Evolutionary conservation across 2,329 filamentous ascomycete species (phyloP), one percentile per base, ranked within the genome.

Genomic region (Colletotrichum brevisporum): DNA sequence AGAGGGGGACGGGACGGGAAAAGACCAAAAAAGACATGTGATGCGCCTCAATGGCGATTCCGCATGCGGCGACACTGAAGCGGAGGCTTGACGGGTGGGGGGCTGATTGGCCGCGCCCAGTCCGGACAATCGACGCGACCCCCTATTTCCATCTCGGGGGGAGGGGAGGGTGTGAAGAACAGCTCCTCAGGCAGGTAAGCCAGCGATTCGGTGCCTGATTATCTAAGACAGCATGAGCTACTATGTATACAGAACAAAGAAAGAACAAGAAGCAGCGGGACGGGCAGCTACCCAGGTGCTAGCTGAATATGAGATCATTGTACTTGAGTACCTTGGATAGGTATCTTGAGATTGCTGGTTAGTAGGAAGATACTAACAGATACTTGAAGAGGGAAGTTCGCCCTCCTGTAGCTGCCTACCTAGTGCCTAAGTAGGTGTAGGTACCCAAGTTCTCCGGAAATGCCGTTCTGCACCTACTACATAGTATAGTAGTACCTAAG

Each of bases 21-120:
- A 31, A 43, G n/a, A 51, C 24, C 54, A 69, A 50, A 69, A 69
- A 50, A 69, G 61, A 69, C 66, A 69, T 69, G 66, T 69, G 66
- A 69, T 69, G 66, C 50, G 45, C 55, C 62, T 56, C 13, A 31
- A 36, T 60, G 36, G 50, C 24, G 62, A 56, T 60, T 53, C 66
- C 62, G 66, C 66, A 69, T 69, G 66, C 66, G 55, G 66, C 62
- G 48, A 24, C 21, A 24, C 21, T 24, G 21, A 3, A 66, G 41
- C 18, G 56, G 61, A 56, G 41, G 61, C 55, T 66, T 60, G 66
- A 60, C 31, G 27, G 62, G 62, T 50, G 51, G 55, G 51, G 55
- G 66, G 62, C 26, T 66, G 51, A 66, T 69, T 60, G 55, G 62
- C 66, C 62, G 66, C 62, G 66, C 45, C 51, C 62, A 57, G 62